Conservation (phyloP, 1,139 yeast species). For the Diutina scorzettiae region DNA sequence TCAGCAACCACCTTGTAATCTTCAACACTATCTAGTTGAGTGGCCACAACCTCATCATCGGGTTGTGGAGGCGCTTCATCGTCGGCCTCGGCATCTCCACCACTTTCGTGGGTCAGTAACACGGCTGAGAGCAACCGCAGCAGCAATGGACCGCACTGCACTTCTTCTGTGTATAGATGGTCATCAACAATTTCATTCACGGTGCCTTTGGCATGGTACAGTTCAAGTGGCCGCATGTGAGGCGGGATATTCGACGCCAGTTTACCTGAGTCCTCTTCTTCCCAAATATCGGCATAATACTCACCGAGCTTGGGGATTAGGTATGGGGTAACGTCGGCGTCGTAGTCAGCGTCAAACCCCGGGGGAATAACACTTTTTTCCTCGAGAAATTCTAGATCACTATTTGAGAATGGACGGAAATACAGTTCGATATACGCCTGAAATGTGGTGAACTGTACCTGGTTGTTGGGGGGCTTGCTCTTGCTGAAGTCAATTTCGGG, state of each 20-base stretch:
- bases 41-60: constrained; percentile 21
- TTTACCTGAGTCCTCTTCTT: constrained; percentile 58
- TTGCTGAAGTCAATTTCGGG: constrained; percentile 83
- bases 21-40: constrained; percentile 24
- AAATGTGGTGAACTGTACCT: constrained; percentile 85
- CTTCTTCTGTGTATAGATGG: constrained; percentile 53
- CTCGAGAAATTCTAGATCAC: constrained; percentile 65
- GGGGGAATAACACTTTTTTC: constrained; percentile 48
- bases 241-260: constrained; percentile 24
- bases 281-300: constrained; percentile 73
- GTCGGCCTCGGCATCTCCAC: constrained; percentile 11
- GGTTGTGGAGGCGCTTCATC: constrained; percentile 9
- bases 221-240: constrained; percentile 27
- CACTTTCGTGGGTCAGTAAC: constrained; percentile 39
- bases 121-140: constrained; percentile 78
- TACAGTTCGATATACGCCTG: constrained; percentile 77
- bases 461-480: constrained; percentile 72
- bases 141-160: constrained; percentile 89
- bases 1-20: constrained; percentile 26
- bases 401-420: constrained; percentile 65
- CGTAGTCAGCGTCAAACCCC: constrained; percentile 41
- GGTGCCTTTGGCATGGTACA: constrained; percentile 51
- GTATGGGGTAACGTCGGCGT: constrained; percentile 56
- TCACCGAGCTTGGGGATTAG: constrained; percentile 80
- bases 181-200: constrained; percentile 51